phyloP scores from a whole-genome alignment of 495 filamentous ascomycete species.

The Neurospora hispaniola region DNA sequence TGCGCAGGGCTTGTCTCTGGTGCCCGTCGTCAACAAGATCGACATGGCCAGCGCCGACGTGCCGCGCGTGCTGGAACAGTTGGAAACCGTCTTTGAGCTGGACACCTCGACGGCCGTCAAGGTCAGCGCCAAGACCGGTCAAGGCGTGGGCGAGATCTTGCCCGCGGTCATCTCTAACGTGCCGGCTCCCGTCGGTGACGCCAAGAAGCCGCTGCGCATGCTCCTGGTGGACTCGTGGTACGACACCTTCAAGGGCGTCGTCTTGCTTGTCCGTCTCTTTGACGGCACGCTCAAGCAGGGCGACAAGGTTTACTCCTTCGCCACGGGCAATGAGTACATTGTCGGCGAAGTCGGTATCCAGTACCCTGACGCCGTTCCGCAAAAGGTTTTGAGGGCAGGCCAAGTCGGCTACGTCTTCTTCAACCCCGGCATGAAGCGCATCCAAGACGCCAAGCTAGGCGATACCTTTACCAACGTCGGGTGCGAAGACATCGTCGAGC shows the following conservation, averaged over 20 bases:
- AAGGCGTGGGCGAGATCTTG: constrained; percentile 70
- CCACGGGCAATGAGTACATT: constrained; percentile 74
- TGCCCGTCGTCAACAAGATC: constrained; percentile 94
- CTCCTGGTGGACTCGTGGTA: constrained; percentile 97
- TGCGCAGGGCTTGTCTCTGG: constrained; percentile 72
- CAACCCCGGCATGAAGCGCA: constrained; percentile 95
- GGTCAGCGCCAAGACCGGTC: constrained; percentile 88
- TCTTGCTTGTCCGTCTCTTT: constrained; percentile 84
- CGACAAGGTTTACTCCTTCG: constrained; percentile 74
- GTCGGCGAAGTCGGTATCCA: constrained; percentile 97
- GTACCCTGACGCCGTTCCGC: constrained; percentile 80
- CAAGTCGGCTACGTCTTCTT: constrained; percentile 95
- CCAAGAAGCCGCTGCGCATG: constrained; percentile 61
- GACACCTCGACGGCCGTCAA: constrained; percentile 69
- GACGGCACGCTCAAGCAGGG: constrained; percentile 77
- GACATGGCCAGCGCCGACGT: constrained; percentile 84
- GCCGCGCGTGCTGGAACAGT: constrained; percentile 72
- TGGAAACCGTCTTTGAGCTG: constrained; percentile 76
- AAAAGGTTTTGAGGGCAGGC: constrained; percentile 69
- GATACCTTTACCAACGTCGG: constrained; percentile 90
- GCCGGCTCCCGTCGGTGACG: constrained; percentile 68
- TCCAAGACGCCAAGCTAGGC: constrained; percentile 88
- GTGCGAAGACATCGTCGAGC: constrained; percentile 62
- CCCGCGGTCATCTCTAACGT: constrained; percentile 79
- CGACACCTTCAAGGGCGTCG: constrained; percentile 86